phyloP scores from a whole-genome alignment of 2,329 filamentous ascomycete species.

The Fusarium transvaalense region DNA sequence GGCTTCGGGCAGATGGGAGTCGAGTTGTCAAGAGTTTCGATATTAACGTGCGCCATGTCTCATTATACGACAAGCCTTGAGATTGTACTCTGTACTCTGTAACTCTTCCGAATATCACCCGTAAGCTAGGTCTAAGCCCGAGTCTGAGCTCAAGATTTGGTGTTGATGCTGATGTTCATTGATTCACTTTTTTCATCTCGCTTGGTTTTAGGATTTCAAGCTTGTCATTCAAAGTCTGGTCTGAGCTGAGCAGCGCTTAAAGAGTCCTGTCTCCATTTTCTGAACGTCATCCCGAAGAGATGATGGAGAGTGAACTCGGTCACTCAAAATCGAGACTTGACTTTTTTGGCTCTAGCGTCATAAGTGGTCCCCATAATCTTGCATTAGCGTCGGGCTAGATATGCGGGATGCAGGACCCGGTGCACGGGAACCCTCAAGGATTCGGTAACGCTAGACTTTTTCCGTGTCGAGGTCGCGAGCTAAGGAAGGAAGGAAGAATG shows the following conservation, averaged over 20 bases:
- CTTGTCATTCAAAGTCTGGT: neutral
- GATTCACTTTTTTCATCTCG: neutral
- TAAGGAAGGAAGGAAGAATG: neutral
- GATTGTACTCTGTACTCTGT: too few relatives aligned
- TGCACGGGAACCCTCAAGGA: conserved; percentile 41
- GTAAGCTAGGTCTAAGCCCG: too few relatives aligned
- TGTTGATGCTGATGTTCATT: neutral
- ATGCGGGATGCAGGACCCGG: conserved; percentile 46
- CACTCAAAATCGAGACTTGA: conserved; percentile 25
- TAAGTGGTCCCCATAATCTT: neutral
- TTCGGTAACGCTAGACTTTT: conserved; percentile 17
- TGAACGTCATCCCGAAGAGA: conserved; percentile 32
- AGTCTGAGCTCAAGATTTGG: too few relatives aligned
- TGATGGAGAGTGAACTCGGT: neutral
- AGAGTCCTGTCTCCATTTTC: conserved; percentile 8
- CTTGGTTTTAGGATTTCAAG: conserved; percentile 7
- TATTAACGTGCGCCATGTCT: conserved; percentile 32
- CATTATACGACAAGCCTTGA: conserved; percentile 16
- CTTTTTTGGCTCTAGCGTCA: conserved; percentile 1
- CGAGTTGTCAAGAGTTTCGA: conserved; percentile 13
- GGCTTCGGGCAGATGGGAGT: conserved; percentile 7
- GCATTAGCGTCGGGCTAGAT: conserved; percentile 32
- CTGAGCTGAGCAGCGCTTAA: neutral
- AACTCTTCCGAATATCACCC: too few relatives aligned
- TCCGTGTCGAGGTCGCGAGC: conserved; percentile 10